Conservation (phyloP, 306 rosid species). For the Cucurbita moschata region DNA sequence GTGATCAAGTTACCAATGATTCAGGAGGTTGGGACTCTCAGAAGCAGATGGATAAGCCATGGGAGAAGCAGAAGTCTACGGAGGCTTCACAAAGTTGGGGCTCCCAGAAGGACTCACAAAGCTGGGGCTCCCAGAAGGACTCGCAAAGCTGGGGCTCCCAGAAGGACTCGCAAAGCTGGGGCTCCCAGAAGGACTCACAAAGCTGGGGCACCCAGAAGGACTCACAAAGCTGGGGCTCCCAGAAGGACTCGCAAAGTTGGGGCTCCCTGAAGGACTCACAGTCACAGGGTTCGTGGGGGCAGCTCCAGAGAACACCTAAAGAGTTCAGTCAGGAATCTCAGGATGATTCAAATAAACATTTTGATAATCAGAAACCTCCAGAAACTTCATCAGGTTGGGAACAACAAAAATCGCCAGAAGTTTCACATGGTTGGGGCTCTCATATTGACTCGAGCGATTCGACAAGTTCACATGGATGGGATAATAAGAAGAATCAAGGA, state of each 20-base stretch:
- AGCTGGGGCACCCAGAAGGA: conserved; percentile 2
- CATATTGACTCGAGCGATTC: conserved; percentile 19
- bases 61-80: background rate
- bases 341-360: background rate
- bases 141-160: conserved; percentile 6
- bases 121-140: conserved; percentile 9
- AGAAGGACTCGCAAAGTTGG: conserved; percentile 5
- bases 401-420: conserved; percentile 16
- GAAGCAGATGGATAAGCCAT: background rate
- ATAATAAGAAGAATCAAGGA: conserved; percentile 44
- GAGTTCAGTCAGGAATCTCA: background rate
- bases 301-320: background rate
- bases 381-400: conserved; percentile 15
- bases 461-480: conserved; percentile 27
- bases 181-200: conserved; percentile 5
- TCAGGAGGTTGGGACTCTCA: conserved; percentile 11
- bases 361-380: background rate
- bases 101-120: conserved; percentile 4
- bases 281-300: background rate
- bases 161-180: conserved; percentile 1
- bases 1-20: background rate
- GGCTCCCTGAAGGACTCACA: background rate
- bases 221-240: conserved; percentile 2
- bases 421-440: conserved; percentile 23
- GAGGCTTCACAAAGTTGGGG: conserved; percentile 4